Evolutionary conservation across 1,139 yeast genomes (phyloP).

Genomic region (Geotrichum reessii): DNA sequence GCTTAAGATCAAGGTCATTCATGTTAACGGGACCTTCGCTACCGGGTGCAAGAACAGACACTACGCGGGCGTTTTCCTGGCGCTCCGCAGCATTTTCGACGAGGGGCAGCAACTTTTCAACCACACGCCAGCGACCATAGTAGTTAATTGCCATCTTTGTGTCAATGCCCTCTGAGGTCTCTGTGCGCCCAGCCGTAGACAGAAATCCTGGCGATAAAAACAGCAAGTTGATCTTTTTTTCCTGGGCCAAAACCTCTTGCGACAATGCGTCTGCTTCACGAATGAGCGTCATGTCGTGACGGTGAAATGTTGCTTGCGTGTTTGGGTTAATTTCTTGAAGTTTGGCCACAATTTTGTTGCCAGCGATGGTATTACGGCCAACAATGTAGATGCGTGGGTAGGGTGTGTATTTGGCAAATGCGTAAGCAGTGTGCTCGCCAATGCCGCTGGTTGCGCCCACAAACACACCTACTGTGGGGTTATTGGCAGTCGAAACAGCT

Average conservation of each 20-base stretch:
- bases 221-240: constrained; percentile 30
- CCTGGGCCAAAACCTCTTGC: constrained; percentile 22
- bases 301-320: constrained; percentile 27
- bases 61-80: constrained; percentile 31
- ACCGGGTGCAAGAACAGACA: constrained; percentile 31
- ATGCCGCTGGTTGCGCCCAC: constrained; percentile 35
- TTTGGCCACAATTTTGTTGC: constrained; percentile 24
- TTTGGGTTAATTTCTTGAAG: constrained; percentile 25
- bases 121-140: constrained; percentile 32
- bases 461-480: constrained; percentile 30
- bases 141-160: constrained; percentile 29
- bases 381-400: constrained; percentile 31
- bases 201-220: constrained; percentile 30
- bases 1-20: constrained; percentile 29
- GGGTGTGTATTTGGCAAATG: constrained; percentile 28
- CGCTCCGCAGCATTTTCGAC: constrained; percentile 26
- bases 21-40: constrained; percentile 25
- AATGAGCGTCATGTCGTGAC: constrained; percentile 27
- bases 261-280: constrained; percentile 26
- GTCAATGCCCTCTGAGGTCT: constrained; percentile 32
- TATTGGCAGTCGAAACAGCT: constrained; percentile 3
- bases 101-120: constrained; percentile 27
- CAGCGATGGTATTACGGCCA: constrained; percentile 31
- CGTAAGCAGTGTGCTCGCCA: constrained; percentile 32
- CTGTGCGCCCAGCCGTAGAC: constrained; percentile 24